Evolutionary conservation across 2,329 filamentous ascomycete genomes (phyloP), one percentile per base, ranked within the genome.

Genomic region (Mariannaea sp.): DNA sequence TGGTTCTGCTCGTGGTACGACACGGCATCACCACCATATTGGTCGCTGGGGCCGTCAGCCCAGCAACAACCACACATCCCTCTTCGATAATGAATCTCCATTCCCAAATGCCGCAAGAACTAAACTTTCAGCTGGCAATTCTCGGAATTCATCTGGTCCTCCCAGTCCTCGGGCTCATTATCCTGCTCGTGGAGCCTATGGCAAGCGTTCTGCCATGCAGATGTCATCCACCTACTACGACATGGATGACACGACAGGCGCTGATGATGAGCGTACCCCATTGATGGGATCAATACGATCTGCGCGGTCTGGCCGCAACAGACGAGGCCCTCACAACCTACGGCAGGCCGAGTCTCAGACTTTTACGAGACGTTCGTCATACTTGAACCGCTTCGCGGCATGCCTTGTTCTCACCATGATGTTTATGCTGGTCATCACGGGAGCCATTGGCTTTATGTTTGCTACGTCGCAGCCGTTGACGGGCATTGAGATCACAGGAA

Each of bases 251-350:
- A 82, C 84, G 22, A 82, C 84, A 38, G 87, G 85, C 8, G 91
- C 89, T 32, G 91, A 95, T 66, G 90, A 95, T 68, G 94, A 97
- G 74, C 85, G 88, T 39, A 94, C 92, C 3, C 94, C 93, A 7
- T 79, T 97, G 38, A 82, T 96, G 12, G 69, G 72, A 30, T 73
- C 74, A 8, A 80, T 85, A 19, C 86, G 89, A 26, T 84, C 84
- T 41, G 63, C 69, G 27, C 73, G 80, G 42, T 81, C 81, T 16
- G 80, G 84, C 45, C 82, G 86, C 55, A 80, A 79, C 48, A 80
- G 88, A 40, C 79, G 80, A 35, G 73, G 75, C 14, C 73, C 74
- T 10, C 72, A 79, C 53, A 87, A 81, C 29, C 70, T 88, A 53
- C 84, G 88, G 39, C 86, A 89, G 60, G 80, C 90, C 43, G 91